Evolutionary conservation across 768 basidiomycete genomes (phyloP).

Genomic region (Rhizopogon roseolus): DNA sequence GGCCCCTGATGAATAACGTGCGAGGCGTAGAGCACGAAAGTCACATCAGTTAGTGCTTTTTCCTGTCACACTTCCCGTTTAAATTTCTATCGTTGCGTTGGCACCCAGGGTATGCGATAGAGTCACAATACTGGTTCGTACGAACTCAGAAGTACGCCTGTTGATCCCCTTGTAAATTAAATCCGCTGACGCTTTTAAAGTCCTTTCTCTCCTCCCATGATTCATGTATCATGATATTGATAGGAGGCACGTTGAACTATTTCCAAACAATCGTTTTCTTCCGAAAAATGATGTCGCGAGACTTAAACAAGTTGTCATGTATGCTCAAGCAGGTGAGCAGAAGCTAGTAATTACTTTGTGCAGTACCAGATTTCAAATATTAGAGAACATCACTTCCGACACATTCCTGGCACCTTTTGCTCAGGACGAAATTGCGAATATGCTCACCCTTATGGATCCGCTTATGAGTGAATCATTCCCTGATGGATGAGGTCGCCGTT

Average conservation of each 20-base stretch:
- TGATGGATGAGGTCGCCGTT: not conserved
- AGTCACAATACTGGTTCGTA: constrained; percentile 22
- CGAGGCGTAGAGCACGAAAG: constrained; percentile 32
- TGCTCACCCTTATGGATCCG: constrained; percentile 24
- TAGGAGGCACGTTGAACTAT: constrained; percentile 1
- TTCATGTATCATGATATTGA: not conserved
- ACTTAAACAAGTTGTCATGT: constrained; percentile 1
- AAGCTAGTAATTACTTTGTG: not conserved
- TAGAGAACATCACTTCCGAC: constrained; percentile 35
- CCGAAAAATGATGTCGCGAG: not conserved
- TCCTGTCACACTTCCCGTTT: not conserved
- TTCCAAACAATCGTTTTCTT: constrained; percentile 16
- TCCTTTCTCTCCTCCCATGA: too few relatives aligned
- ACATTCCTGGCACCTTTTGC: constrained; percentile 33
- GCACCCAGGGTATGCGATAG: constrained; percentile 15
- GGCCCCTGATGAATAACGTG: constrained; percentile 26
- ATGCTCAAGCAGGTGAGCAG: constrained; percentile 3
- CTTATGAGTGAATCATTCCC: constrained; percentile 29
- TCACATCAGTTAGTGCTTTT: constrained; percentile 34
- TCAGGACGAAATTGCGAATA: constrained; percentile 29
- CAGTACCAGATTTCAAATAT: too few relatives aligned
- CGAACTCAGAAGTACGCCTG: not conserved
- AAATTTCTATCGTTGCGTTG: not conserved
- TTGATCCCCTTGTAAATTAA: not conserved
- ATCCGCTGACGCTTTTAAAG: not conserved